phyloP scores from a whole-genome alignment of 257 asterid species.

The Capsicum rhomboideum region DNA sequence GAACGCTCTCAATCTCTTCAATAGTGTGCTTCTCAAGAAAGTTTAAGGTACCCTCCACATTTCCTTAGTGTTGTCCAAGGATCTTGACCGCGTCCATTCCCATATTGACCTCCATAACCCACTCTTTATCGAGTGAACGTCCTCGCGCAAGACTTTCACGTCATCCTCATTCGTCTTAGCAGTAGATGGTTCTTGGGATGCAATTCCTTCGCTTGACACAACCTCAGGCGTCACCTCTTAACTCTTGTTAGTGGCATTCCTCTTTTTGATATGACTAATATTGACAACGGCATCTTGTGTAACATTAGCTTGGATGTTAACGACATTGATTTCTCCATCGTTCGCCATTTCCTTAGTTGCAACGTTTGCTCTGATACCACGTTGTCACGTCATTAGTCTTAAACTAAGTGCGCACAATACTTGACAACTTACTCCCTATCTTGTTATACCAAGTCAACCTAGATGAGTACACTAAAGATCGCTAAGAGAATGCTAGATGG shows the following conservation, averaged over 20 bases:
- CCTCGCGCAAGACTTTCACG: neutral
- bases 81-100: no score
- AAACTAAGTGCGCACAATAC: neutral
- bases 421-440: neutral
- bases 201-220: neutral
- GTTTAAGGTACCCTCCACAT: neutral
- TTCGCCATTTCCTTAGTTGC: neutral
- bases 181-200: neutral
- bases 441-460: neutral
- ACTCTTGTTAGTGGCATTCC: neutral
- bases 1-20: neutral
- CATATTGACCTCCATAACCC: neutral
- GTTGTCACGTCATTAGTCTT: neutral
- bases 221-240: neutral
- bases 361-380: neutral
- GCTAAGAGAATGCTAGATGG: neutral
- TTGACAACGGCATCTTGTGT: neutral
- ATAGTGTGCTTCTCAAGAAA: neutral
- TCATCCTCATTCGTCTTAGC: neutral
- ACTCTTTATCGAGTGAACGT: neutral
- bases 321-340: neutral
- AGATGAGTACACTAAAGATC: neutral
- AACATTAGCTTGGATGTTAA: neutral
- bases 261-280: neutral
- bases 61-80: no score